Base-by-base conservation (phyloP, 768 basidiomycete species). In the Boletus sp. region DNA sequence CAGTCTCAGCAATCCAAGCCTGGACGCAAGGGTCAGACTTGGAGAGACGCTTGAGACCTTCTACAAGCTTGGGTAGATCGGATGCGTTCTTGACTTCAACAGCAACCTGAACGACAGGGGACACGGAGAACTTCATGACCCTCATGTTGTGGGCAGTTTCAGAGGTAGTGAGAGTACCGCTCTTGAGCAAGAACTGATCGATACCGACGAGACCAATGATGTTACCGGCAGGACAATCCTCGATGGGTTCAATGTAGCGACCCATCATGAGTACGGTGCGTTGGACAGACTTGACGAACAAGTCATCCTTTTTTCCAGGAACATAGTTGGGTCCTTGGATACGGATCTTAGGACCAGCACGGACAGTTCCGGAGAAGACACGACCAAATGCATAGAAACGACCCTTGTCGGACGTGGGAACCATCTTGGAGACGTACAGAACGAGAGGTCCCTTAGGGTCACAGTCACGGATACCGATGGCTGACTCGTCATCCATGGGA, bases 211-310 rank as follows among this genome's bases (percentile, higher is more conserved):
- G 90, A 83, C 97, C 97, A 64, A 93, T 76, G 66, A 99, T 98
- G 83, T 99, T 99, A 67, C 97, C 97, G 54, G 96, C 87, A 35
- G 97, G 97, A 75, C 97, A 98, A 72, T 98, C 96, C 76, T 98
- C 97, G 64, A 99, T 96, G 55, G 97, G 92, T 72, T 99, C 97
- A 67, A 98, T 88, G 74, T 88, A 88, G 72, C 95, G 93, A 74
- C 97, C 97, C 97, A 99, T 99, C 97, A 99, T 99, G 72, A 99
- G 83, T 44, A 99, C 92, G 40, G 97, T 99, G 57, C 97, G 92
- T 78, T 99, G 97, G 66, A 99, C 87, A 48, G 94, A 90, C 82
- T 98, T 98, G 79, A 98, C 72, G 79, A 97, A 98, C 53, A 97
- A 77, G 74, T 99, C 97, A 0, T 97, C 92, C 80, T 98, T 99